Conservation (phyloP, 305 asterid species). For the Rubia balearica region DNA sequence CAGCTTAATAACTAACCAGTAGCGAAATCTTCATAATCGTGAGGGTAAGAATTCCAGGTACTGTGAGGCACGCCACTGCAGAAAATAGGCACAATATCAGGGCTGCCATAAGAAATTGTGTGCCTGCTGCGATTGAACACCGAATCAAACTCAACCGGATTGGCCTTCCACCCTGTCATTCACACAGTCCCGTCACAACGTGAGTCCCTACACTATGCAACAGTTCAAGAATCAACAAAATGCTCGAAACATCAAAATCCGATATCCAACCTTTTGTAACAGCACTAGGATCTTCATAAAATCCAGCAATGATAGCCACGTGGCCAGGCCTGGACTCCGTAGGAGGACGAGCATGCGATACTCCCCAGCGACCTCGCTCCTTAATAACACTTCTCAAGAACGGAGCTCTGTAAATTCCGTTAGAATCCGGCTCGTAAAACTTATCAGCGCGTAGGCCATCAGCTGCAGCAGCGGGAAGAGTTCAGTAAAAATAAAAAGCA, state of each 20-base stretch:
- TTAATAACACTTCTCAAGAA: slow-evolving; percentile 84
- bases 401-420: slow-evolving; percentile 80
- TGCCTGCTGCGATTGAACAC: slow-evolving; percentile 91
- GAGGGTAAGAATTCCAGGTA: slow-evolving; percentile 87
- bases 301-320: slow-evolving; percentile 97
- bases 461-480: slow-evolving; percentile 41
- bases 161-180: slow-evolving; percentile 86
- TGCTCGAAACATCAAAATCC: slow-evolving; percentile 1
- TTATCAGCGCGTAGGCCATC: slow-evolving; percentile 98
- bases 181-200: slow-evolving; percentile 11
- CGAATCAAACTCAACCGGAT: slow-evolving; percentile 97
- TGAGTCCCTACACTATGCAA: slow-evolving; percentile 12
- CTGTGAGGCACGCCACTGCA: slow-evolving; percentile 83
- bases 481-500: neutral
- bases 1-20: slow-evolving; percentile 51
- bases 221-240: neutral
- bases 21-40: slow-evolving; percentile 89
- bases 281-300: slow-evolving; percentile 99
- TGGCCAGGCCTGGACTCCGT: slow-evolving; percentile 99
- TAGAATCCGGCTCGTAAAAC: slow-evolving; percentile 83
- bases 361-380: slow-evolving; percentile 95
- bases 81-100: slow-evolving; percentile 88
- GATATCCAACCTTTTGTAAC: slow-evolving; percentile 72
- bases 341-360: slow-evolving; percentile 98
- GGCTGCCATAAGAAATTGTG: slow-evolving; percentile 92